Evolutionary conservation across 495 filamentous ascomycete species (phyloP).

Genomic region (Massariosphaeria phaeospora): DNA sequence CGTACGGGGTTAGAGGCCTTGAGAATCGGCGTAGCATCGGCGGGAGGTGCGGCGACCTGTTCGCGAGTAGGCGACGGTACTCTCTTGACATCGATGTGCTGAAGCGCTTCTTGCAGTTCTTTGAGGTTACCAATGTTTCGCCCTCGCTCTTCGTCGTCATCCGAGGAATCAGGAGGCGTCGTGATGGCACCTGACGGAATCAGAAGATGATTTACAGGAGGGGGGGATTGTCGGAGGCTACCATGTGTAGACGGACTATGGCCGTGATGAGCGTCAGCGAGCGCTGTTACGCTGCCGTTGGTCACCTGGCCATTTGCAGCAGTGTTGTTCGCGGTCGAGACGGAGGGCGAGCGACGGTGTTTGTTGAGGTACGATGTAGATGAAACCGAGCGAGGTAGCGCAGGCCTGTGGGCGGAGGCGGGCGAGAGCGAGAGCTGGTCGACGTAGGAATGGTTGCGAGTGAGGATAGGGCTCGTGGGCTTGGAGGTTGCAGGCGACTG

Average conservation of each 20-base stretch:
- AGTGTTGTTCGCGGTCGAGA: conserved; percentile 38
- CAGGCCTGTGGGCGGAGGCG: conserved; percentile 45
- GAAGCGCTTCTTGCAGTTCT: conserved; percentile 78
- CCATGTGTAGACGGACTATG: conserved; percentile 36
- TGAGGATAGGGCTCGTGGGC: conserved; percentile 57
- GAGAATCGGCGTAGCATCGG: conserved; percentile 35
- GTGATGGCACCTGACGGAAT: conserved; percentile 78
- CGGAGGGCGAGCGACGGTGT: conserved; percentile 60
- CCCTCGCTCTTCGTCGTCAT: conserved; percentile 72
- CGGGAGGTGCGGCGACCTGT: conserved; percentile 41
- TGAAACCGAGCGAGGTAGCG: conserved; percentile 66
- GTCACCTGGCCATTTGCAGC: conserved; percentile 16
- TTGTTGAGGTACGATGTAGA: conserved; percentile 71
- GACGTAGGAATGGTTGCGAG: conserved; percentile 52
- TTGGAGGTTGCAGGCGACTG: conserved; percentile 70
- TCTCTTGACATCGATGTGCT: conserved; percentile 66
- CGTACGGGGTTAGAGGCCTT: conserved; percentile 21
- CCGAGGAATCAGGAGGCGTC: conserved; percentile 83
- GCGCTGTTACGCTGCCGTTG: conserved; percentile 1
- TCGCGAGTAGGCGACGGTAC: conserved; percentile 54
- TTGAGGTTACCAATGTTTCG: conserved; percentile 59
- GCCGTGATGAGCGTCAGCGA: conserved; percentile 9
- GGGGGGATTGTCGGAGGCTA: conserved; percentile 69
- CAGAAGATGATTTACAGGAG: conserved; percentile 62
- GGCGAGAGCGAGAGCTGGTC: conserved; percentile 42